These are phyloP conservation scores for Lactifluus subvellereus DNA, from an alignment of 768 basidiomycete species.

Conservation along the genomic window DNA sequence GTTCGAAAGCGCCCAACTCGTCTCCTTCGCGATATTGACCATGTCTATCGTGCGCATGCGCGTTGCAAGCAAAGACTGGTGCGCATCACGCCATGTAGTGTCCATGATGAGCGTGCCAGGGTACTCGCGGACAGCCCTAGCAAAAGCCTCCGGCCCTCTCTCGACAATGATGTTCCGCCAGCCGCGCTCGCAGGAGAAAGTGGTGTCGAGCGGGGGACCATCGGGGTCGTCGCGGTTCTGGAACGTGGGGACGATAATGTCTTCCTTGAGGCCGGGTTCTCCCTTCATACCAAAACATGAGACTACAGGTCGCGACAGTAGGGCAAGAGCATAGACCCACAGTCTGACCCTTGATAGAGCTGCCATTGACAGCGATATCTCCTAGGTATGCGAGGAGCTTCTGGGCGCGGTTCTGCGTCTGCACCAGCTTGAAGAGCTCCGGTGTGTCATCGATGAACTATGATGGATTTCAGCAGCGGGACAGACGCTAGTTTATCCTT, in stretches of 20 bases:
- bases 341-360: conserved; percentile 91
- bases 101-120: conserved; percentile 96
- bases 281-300: conserved; percentile 40
- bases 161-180: conserved; percentile 99
- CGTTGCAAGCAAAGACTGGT: conserved; percentile 95
- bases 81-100: conserved; percentile 99
- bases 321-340: conserved; percentile 31
- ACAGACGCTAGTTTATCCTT: conserved; percentile 1
- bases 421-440: conserved; percentile 98
- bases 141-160: conserved; percentile 95
- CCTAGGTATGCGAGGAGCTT: conserved; percentile 96
- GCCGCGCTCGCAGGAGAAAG: conserved; percentile 76
- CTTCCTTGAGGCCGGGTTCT: conserved; percentile 89
- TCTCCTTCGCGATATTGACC: conserved; percentile 98
- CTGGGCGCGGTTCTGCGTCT: conserved; percentile 96
- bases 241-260: conserved; percentile 78
- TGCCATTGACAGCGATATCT: conserved; percentile 96
- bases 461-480: not conserved
- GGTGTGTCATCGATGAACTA: conserved; percentile 99
- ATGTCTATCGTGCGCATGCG: conserved; percentile 95
- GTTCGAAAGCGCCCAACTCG: conserved; percentile 89
- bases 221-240: conserved; percentile 72
- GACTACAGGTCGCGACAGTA: not conserved
- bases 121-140: conserved; percentile 95
- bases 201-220: conserved; percentile 69